Evolutionary conservation across 352 stramenopile genomes (phyloP).

Genomic region (Pythium phragmiticola): DNA sequence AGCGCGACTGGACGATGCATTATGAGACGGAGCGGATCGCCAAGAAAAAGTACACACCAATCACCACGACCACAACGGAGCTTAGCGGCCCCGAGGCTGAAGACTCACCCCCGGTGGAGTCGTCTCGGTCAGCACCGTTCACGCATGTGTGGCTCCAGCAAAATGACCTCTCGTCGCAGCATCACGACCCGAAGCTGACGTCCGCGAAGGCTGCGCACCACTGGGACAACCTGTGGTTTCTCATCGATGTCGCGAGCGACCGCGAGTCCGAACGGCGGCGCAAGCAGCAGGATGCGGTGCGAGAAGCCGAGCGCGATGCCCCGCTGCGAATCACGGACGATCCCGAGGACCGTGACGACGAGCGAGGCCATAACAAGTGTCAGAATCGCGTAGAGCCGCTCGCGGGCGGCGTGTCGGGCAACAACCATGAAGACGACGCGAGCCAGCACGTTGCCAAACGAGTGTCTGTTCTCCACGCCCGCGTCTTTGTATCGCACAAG

Average conservation of each 20-base stretch:
- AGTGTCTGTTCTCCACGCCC: constrained; percentile 19
- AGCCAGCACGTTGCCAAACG: constrained; percentile 4
- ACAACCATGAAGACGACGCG: constrained; percentile 1
- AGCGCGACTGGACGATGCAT: constrained; percentile 18
- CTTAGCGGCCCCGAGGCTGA: background rate
- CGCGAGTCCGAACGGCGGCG: constrained; percentile 1
- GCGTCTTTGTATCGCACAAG: constrained; percentile 5
- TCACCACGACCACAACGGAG: background rate
- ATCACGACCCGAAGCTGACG: background rate
- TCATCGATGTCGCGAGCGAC: constrained; percentile 17
- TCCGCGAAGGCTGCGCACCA: background rate
- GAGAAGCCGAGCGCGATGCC: constrained; percentile 13
- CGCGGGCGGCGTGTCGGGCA: background rate
- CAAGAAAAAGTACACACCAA: constrained; percentile 24
- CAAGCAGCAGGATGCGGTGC: constrained; percentile 11
- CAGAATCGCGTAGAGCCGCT: no score
- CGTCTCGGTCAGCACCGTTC: no score
- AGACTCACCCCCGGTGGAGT: background rate
- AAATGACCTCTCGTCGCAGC: constrained; percentile 20
- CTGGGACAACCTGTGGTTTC: constrained; percentile 31
- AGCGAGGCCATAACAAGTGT: background rate
- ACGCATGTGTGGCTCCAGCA: constrained; percentile 24
- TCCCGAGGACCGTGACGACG: constrained; percentile 8
- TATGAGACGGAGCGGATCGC: constrained; percentile 25
- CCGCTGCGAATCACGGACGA: background rate